Evolutionary conservation across 306 rosid genomes (phyloP).

Genomic region (Oxytropis ochrocephala): DNA sequence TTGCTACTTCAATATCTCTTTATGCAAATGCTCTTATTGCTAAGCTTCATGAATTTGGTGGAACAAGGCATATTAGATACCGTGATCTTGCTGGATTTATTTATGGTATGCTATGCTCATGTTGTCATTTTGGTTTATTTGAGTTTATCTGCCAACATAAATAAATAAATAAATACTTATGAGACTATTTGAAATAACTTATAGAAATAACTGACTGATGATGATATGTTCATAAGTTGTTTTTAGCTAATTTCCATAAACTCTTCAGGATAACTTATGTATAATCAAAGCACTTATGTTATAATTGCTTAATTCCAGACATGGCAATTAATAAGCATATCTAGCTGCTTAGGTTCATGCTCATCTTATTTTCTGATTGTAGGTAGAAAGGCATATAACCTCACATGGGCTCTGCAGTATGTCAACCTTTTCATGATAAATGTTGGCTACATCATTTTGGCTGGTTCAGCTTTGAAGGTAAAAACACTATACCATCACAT

Average conservation of each 20-base stretch:
- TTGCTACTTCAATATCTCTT: slow-evolving; percentile 68
- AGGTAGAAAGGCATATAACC: slow-evolving; percentile 75
- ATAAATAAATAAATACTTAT: too few relatives aligned
- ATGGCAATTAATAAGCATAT: not conserved
- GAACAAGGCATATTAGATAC: slow-evolving; percentile 87
- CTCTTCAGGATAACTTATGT: too few relatives aligned
- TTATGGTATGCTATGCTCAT: slow-evolving; percentile 45
- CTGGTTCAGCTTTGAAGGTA: slow-evolving; percentile 93
- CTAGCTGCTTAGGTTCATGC: not conserved
- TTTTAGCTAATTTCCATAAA: too few relatives aligned
- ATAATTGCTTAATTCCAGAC: too few relatives aligned
- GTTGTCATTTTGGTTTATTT: too few relatives aligned
- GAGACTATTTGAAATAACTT: too few relatives aligned
- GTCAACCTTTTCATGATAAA: slow-evolving; percentile 94
- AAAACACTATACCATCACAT: not conserved
- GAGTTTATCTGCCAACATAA: too few relatives aligned
- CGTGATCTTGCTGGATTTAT: slow-evolving; percentile 86
- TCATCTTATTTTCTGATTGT: slow-evolving; percentile 13
- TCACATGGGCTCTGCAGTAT: slow-evolving; percentile 87
- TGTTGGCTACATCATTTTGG: slow-evolving; percentile 77
- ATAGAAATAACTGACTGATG: too few relatives aligned
- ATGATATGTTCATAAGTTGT: too few relatives aligned
- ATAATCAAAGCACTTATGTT: too few relatives aligned
- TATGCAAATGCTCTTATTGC: slow-evolving; percentile 82
- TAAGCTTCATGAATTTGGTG: slow-evolving; percentile 86